Evolutionary conservation across 2,329 filamentous ascomycete genomes (phyloP).

Genomic region (Venturia effusa): DNA sequence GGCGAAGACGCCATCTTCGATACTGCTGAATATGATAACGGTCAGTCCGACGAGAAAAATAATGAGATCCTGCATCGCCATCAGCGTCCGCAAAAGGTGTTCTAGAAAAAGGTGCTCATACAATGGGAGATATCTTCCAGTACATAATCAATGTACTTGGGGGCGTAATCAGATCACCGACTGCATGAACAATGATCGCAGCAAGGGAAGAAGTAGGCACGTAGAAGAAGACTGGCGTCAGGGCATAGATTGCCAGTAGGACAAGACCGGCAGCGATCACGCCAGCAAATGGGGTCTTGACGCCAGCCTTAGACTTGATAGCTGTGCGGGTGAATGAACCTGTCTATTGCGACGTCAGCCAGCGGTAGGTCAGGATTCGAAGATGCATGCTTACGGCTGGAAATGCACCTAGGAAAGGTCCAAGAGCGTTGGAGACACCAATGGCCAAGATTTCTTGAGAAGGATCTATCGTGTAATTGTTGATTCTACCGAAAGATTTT

Average conservation of each 20-base stretch:
- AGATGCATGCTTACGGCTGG: not conserved
- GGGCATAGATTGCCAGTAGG: conserved; percentile 76
- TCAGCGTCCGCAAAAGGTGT: not conserved
- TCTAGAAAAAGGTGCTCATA: not conserved
- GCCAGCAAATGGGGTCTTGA: conserved; percentile 81
- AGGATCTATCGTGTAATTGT: conserved; percentile 94
- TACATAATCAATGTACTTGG: conserved; percentile 56
- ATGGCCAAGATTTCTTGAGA: conserved; percentile 95
- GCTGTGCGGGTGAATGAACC: conserved; percentile 94
- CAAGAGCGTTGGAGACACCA: conserved; percentile 78
- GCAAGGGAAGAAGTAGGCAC: conserved; percentile 73
- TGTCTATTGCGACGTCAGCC: conserved; percentile 74
- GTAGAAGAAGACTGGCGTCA: conserved; percentile 85
- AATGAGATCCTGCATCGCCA: conserved; percentile 22
- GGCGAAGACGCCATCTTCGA: conserved; percentile 2
- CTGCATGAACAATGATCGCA: conserved; percentile 53
- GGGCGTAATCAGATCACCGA: conserved; percentile 56
- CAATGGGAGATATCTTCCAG: conserved; percentile 46
- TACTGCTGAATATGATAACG: conserved; percentile 1
- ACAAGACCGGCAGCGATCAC: conserved; percentile 79
- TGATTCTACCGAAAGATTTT: conserved; percentile 93
- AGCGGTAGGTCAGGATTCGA: not conserved
- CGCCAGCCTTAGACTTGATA: conserved; percentile 93
- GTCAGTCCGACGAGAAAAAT: not conserved
- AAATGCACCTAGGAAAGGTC: conserved; percentile 55